Evolutionary conservation across 768 basidiomycete species (phyloP), one percentile per base, ranked within the genome.

Genomic region (Phaeotremella fagi): DNA sequence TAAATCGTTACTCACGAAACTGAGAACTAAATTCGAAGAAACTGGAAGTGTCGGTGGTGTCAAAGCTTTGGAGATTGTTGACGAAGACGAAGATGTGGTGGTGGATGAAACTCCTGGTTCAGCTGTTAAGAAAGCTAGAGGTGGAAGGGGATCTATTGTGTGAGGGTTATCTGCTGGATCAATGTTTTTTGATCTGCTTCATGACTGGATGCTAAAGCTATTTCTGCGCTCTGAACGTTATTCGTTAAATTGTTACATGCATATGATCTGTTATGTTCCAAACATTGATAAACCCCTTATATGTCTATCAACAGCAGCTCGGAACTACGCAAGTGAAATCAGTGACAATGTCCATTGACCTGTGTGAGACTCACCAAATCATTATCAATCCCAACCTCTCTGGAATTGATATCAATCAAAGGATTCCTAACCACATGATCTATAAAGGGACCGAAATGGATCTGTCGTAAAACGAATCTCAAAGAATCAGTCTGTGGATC

Each of bases 381-480:
- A 68, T 91, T 97, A 73, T 97, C 94, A 45, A 98, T 82, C 22
- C 94, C 94, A 43, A 82, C 80, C 59, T 84, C 84, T 62, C 79
- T 78, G 12, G 88, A 89, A 72, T 95, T 87, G 83, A 90, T 86
- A 43, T 78, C 79, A 3, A 86, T 80, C 27, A 97, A 79, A 2
- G 94, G 94, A 68, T 98, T 97, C 48, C 90, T 82, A 41, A 92
- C 90, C 26, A 95, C 90, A 69, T 85, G 89, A 74, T 95, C 90
- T 37, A 95, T 74, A 77, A 97, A 98, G 0, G 91, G 90, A 2
- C 90, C 90, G n/a, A 82, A 80, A 74, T 97, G 92, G 60, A 97
- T 82, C 52, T 89, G 87, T n/a, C 86, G 83, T 33, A 97, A 76
- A 48, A 89, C 79, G 64, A 84, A 84, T 16, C 87, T 85, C 42